A percentile compares a stretch with the other conserved stretches of the same genome.
phyloP scores from a whole-genome alignment of 257 asterid genomes.

The Rubia yunnanensis region DNA sequence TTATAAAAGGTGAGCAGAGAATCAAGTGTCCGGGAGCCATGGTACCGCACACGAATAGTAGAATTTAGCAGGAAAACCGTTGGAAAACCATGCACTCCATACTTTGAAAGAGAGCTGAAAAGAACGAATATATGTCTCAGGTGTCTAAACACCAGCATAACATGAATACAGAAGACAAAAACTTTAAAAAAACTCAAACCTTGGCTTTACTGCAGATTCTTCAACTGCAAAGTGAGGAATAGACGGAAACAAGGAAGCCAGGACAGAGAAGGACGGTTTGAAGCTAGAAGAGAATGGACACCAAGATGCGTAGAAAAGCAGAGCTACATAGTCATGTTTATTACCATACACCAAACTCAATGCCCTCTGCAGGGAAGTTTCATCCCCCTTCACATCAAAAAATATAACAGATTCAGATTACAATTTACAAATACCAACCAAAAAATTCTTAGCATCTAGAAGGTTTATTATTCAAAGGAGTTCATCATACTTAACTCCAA shows the following conservation, averaged over 20 bases:
- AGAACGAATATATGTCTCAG: conserved; percentile 12
- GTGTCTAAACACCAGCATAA: conserved; percentile 7
- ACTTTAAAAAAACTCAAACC: conserved; percentile 37
- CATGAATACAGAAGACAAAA: conserved; percentile 4
- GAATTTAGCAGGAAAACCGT: conserved; percentile 70
- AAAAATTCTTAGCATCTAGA: background rate
- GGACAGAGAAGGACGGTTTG: conserved; percentile 55
- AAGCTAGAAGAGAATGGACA: conserved; percentile 82
- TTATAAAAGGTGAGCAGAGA: conserved; percentile 61
- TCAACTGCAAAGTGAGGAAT: conserved; percentile 87
- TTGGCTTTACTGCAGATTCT: conserved; percentile 89
- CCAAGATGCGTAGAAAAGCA: conserved; percentile 94
- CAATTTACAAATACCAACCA: background rate
- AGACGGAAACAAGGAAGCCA: conserved; percentile 74
- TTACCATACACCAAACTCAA: conserved; percentile 56
- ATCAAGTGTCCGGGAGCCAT: conserved; percentile 77
- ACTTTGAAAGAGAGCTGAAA: conserved; percentile 86
- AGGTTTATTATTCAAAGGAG: background rate
- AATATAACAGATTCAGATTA: conserved; percentile 14
- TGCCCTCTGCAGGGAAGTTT: conserved; percentile 68
- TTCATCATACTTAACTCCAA: background rate
- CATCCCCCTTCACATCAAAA: conserved; percentile 66
- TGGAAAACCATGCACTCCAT: conserved; percentile 95
- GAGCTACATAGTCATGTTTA: conserved; percentile 56
- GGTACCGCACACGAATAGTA: conserved; percentile 68